A percentile compares a stretch with the other conserved stretches of the same genome.
Conservation (phyloP, 441 rosid species). For the Pelargonium citronellum region DNA sequence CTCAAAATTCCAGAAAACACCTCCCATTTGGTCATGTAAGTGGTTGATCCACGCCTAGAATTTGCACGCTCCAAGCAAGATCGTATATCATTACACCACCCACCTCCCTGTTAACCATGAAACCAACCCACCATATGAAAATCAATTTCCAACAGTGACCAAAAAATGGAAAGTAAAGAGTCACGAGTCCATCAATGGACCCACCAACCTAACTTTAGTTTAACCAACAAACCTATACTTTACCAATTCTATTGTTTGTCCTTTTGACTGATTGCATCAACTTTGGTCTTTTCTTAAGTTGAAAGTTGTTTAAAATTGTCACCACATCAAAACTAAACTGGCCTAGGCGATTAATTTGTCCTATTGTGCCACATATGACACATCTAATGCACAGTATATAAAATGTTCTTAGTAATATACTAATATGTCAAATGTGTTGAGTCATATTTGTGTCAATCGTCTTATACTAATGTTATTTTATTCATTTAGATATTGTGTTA, state of each 20-base stretch:
- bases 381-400: too few relatives aligned
- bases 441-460: too few relatives aligned
- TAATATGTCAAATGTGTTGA: too few relatives aligned
- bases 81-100: slow-evolving; percentile 81
- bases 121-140: background rate
- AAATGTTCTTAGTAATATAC: too few relatives aligned
- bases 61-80: slow-evolving; percentile 71
- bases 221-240: background rate
- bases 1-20: slow-evolving; percentile 78
- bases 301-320: background rate
- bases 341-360: too few relatives aligned
- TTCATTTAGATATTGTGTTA: too few relatives aligned
- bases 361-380: too few relatives aligned
- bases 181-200: slow-evolving; percentile 17
- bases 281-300: background rate
- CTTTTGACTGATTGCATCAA: background rate
- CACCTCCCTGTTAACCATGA: slow-evolving; percentile 64
- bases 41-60: slow-evolving; percentile 72
- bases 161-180: background rate
- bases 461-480: too few relatives aligned
- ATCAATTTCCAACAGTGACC: background rate
- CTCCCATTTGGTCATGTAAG: slow-evolving; percentile 55
- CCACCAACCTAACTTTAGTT: slow-evolving; percentile 15
- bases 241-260: background rate
- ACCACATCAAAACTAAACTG: too few relatives aligned